Evolutionary conservation across 495 filamentous ascomycete genomes (phyloP), one percentile per base, ranked within the genome.

Genomic region (Usnea hakonensis): DNA sequence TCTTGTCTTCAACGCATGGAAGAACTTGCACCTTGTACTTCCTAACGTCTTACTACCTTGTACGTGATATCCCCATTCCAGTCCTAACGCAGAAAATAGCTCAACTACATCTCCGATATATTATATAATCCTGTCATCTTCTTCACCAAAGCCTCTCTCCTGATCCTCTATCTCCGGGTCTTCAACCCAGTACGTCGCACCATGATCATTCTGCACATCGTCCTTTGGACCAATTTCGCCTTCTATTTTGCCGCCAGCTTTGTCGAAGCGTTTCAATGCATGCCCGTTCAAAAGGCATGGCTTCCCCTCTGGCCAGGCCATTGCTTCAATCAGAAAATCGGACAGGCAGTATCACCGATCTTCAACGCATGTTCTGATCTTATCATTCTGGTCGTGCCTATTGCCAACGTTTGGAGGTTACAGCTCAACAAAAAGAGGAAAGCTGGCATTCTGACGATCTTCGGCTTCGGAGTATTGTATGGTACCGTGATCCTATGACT

Each of bases 221-320:
- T 76, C 56, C 70, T 73, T 30, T 69, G 71, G 26, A 68, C 68
- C 10, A 77, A 77, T 40, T 67, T 76, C 23, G 64, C 70, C 2
- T 69, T 72, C 62, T 77, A 76, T 61, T 21, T 61, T 2, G 55
- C 55, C 0, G 58, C 38, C 4, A 64, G 70, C 1, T 65, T 76
- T 44, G 64, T 65, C 32, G 70, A 77, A 63, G 71, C 75, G 40
- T 65, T 74, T 55, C 71, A 70, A 52, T 77, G 75, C 68, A 32
- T 62, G 38, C 75, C 75, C 2, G 67, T 70, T 26, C 66, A 63
- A 60, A 78, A 77, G 61, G 71, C 70, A 55, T 78, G 74, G 71
- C 40, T 70, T 2, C 37, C 58, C 5, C 38, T 63, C 1, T 26
- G 73, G 9, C 65, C 68, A 1, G 75, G 75, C 1, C 68, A 71